phyloP scores from a whole-genome alignment of 1,139 yeast species.

The Protomyces lactucae-debilis region DNA sequence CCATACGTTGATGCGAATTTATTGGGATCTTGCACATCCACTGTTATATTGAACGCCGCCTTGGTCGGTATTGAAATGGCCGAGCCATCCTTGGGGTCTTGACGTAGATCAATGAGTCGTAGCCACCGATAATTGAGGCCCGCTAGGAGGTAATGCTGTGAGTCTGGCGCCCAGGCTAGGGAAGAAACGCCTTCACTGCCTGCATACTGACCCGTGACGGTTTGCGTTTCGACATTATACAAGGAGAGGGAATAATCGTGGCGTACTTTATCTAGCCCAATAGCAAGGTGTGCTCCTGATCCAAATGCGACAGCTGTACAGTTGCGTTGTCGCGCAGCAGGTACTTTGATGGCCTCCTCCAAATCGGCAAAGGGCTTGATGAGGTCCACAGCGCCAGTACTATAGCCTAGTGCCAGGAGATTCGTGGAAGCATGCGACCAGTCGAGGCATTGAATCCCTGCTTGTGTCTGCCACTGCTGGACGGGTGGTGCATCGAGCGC shows the following conservation, averaged over 20 bases:
- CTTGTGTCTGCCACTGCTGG: neutral
- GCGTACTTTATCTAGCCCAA: conserved; percentile 74
- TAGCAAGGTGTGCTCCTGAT: conserved; percentile 46
- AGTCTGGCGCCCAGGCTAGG: conserved; percentile 55
- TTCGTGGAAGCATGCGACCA: neutral
- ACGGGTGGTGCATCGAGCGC: neutral
- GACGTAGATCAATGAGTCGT: conserved; percentile 71
- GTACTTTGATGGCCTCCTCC: neutral
- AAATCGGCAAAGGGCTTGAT: neutral
- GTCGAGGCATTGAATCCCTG: neutral
- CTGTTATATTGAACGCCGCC: conserved; percentile 15
- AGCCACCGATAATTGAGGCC: conserved; percentile 68
- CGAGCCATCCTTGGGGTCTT: conserved; percentile 43
- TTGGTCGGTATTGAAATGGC: conserved; percentile 41
- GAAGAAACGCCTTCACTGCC: conserved; percentile 27
- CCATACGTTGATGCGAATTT: conserved; percentile 65
- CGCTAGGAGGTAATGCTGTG: conserved; percentile 54
- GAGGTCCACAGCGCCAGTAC: neutral
- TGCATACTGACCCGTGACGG: conserved; percentile 37
- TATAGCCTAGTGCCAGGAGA: neutral
- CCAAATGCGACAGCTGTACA: conserved; percentile 23
- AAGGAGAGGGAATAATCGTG: conserved; percentile 73
- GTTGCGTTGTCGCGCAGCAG: conserved; percentile 13
- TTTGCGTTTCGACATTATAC: conserved; percentile 55
- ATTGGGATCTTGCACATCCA: neutral